Conservation (phyloP, 2,329 filamentous ascomycete species). For the Diaporthe sp. region DNA sequence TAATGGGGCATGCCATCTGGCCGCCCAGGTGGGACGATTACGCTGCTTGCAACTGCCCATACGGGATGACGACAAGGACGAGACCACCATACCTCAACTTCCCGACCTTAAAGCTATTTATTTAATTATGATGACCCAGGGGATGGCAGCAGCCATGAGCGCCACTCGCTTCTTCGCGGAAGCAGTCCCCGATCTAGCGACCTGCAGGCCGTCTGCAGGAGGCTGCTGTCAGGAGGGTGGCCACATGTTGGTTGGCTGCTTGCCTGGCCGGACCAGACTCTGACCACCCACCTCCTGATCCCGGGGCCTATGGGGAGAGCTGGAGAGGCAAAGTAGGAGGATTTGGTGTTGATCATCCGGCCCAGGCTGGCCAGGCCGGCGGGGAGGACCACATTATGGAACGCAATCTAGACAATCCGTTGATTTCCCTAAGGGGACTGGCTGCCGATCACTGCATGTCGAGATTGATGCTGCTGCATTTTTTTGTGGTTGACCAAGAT, state of each 20-base stretch:
- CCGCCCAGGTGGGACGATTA: background rate
- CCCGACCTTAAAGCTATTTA: background rate
- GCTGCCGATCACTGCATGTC: slow-evolving; percentile 17
- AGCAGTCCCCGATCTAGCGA: slow-evolving; percentile 11
- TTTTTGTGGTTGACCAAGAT: slow-evolving; percentile 6
- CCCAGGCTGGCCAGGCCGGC: slow-evolving; percentile 8
- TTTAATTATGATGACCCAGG: background rate
- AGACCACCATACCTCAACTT: background rate
- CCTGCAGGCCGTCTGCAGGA: slow-evolving; percentile 28
- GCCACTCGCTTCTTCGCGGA: background rate
- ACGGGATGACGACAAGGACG: background rate
- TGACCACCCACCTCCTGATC: background rate
- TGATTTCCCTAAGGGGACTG: slow-evolving; percentile 21
- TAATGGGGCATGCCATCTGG: background rate
- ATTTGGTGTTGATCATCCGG: slow-evolving; percentile 6
- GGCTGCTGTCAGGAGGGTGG: slow-evolving; percentile 28
- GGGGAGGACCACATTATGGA: slow-evolving; percentile 21
- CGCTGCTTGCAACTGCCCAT: background rate
- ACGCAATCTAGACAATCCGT: slow-evolving; percentile 17
- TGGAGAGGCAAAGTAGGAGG: background rate
- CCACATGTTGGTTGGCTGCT: background rate
- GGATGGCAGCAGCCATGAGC: background rate
- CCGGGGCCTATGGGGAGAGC: background rate
- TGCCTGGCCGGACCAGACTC: background rate
- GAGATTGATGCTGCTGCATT: background rate